These are phyloP conservation scores for Populus hybrid DNA, from an alignment of 441 rosid genomes.

Conservation along the genomic window DNA sequence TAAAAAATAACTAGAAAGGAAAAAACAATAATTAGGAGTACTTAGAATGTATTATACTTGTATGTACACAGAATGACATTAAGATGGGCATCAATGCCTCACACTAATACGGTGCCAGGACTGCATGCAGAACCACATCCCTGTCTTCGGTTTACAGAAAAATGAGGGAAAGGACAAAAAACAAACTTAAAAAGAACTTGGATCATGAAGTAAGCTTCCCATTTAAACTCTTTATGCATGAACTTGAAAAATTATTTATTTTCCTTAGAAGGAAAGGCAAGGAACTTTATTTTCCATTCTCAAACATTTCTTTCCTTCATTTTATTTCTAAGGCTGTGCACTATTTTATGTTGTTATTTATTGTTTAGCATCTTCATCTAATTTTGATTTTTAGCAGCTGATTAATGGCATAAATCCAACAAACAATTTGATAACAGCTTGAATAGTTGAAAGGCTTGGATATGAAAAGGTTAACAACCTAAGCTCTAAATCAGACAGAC, in stretches of 20 bases:
- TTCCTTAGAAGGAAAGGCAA: neutral
- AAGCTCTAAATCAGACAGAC: neutral
- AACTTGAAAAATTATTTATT: too few relatives aligned
- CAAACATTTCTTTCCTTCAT: neutral
- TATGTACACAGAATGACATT: neutral
- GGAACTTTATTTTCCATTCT: neutral
- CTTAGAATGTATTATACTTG: neutral
- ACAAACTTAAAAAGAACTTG: neutral
- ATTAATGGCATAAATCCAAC: neutral
- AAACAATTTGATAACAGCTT: neutral
- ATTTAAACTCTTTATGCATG: neutral
- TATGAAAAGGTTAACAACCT: neutral
- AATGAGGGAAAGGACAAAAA: neutral
- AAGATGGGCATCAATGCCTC: neutral
- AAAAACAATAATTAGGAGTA: neutral
- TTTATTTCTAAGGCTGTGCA: neutral
- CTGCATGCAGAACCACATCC: neutral
- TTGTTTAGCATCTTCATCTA: neutral
- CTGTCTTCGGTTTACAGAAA: neutral
- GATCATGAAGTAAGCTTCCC: neutral
- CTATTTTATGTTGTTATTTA: neutral
- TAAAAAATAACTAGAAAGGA: neutral
- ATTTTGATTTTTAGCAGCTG: neutral
- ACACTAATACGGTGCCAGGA: neutral
- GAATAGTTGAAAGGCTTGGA: neutral